Evolutionary conservation across 805 yeast species (phyloP).

Genomic region (Candida maesae): DNA sequence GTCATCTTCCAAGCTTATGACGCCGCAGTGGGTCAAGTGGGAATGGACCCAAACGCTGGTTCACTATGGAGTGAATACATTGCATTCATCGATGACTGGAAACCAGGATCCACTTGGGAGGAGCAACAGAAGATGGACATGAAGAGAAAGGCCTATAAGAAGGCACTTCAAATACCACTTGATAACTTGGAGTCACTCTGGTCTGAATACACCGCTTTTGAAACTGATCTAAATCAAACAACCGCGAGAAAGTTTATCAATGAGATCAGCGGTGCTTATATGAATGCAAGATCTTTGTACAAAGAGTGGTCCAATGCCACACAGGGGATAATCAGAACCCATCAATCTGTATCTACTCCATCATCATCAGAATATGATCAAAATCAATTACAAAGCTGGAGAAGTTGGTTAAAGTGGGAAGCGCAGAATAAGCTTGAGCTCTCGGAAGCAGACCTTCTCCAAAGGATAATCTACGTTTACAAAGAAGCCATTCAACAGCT

Average conservation of each 20-base stretch:
- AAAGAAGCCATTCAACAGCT: constrained; percentile 61
- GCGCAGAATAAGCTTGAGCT: constrained; percentile 62
- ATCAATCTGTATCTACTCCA: constrained; percentile 29
- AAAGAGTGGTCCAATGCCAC: constrained; percentile 66
- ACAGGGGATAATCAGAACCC: constrained; percentile 40
- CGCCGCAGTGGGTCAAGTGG: constrained; percentile 73
- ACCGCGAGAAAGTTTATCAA: constrained; percentile 83
- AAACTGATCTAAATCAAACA: constrained; percentile 65
- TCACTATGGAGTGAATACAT: constrained; percentile 79
- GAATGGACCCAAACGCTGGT: constrained; percentile 69
- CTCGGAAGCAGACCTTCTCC: constrained; percentile 43
- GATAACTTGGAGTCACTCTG: constrained; percentile 72
- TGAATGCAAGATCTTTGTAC: constrained; percentile 78
- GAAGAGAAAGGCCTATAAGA: constrained; percentile 67
- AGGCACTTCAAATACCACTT: constrained; percentile 72
- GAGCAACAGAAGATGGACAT: constrained; percentile 76
- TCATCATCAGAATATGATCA: constrained; percentile 25
- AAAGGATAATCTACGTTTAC: constrained; percentile 68
- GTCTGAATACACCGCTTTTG: constrained; percentile 80
- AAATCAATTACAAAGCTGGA: constrained; percentile 53
- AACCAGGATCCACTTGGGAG: constrained; percentile 78
- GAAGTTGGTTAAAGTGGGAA: constrained; percentile 79
- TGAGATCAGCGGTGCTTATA: constrained; percentile 77
- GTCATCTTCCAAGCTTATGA: constrained; percentile 79
- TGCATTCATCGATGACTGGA: constrained; percentile 74